Evolutionary conservation across 2,329 filamentous ascomycete species (phyloP).

Genomic region (Cercospora nicotianae): DNA sequence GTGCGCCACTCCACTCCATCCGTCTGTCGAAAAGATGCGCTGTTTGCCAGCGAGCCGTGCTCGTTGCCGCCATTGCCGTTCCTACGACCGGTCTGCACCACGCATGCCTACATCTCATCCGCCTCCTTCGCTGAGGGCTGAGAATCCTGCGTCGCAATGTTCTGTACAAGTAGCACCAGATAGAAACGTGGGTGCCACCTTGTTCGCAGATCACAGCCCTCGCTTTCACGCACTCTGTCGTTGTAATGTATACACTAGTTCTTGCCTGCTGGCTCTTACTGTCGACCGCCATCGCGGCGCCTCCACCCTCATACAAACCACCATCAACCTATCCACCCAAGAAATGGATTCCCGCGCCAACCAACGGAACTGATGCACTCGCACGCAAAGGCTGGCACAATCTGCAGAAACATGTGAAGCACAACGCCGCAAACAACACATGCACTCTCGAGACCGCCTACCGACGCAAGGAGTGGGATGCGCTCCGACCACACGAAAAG

Average conservation of each 20-base stretch:
- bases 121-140: background rate
- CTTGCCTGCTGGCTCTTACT: background rate
- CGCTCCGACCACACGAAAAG: conserved; percentile 30
- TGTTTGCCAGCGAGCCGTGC: background rate
- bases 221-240: background rate
- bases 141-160: background rate
- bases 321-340: background rate
- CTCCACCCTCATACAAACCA: background rate
- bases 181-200: background rate
- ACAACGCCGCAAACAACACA: background rate
- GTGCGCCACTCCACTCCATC: background rate
- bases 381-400: background rate
- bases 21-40: background rate
- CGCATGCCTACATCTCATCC: background rate
- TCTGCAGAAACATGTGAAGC: background rate
- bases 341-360: background rate
- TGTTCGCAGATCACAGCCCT: background rate
- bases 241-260: background rate
- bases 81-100: background rate
- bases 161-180: background rate
- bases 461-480: conserved; percentile 47
- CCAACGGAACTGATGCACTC: background rate
- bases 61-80: background rate
- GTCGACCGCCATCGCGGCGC: background rate
- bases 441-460: conserved; percentile 39